phyloP scores from a whole-genome alignment of 192 early-diverging fungal species.

The Mortierella hygrophila region DNA sequence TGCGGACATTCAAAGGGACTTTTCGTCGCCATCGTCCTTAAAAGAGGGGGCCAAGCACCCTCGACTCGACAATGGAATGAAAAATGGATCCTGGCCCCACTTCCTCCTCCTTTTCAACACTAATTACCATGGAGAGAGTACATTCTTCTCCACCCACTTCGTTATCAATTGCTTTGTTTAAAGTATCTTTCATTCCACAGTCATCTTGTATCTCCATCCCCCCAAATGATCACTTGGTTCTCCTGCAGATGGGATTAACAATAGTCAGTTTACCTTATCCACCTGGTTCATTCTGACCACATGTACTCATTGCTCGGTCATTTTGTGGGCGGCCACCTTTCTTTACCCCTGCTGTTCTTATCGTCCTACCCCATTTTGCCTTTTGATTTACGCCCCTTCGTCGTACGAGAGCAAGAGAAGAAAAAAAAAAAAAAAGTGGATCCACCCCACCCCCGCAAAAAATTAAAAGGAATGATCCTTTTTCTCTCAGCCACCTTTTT shows the following conservation, averaged over 20 bases:
- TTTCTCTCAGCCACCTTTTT: background rate
- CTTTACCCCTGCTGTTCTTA: background rate
- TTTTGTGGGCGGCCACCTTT: background rate
- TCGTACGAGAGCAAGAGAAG: background rate
- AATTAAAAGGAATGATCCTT: too few relatives aligned
- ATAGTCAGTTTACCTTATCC: background rate
- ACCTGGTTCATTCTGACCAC: background rate
- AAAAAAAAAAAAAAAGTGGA: constrained; percentile 8
- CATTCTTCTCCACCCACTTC: background rate
- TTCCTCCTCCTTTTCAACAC: too few relatives aligned
- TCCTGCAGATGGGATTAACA: background rate
- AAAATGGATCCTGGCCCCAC: background rate
- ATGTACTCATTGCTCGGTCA: background rate
- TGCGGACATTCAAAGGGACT: constrained; percentile 5
- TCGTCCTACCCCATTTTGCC: background rate
- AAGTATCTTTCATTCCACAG: background rate
- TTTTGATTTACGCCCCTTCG: background rate
- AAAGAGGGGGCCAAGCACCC: background rate
- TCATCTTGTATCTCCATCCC: background rate
- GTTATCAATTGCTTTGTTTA: background rate
- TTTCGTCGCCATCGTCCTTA: too few relatives aligned
- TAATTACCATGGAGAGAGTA: too few relatives aligned
- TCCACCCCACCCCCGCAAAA: constrained; percentile 1
- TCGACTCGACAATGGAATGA: background rate
- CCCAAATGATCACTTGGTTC: too few relatives aligned